Conservation (phyloP, 108 stramenopile genomes). For the Craspedostauros australis region DNA sequence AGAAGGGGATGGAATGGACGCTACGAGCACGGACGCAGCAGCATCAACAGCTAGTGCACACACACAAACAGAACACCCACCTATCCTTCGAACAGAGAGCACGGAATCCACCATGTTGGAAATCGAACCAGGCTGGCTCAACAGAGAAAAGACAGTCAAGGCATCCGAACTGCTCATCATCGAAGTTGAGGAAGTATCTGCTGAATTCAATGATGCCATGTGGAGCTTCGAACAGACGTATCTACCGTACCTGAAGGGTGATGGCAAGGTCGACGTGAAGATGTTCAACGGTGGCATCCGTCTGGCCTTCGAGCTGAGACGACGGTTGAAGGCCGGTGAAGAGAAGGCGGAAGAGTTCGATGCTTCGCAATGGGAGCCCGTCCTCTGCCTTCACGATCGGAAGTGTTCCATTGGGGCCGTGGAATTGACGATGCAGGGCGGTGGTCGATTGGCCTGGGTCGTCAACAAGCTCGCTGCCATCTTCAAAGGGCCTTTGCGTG, state of each 20-base stretch:
- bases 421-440: slow-evolving; percentile 71
- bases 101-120: too few species aligned
- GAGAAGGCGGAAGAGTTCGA: slow-evolving; percentile 16
- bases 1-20: too few species aligned
- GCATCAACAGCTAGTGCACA: too few species aligned
- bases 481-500: slow-evolving; percentile 67
- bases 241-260: slow-evolving; percentile 84
- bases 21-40: too few species aligned
- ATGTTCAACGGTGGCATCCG: slow-evolving; percentile 72
- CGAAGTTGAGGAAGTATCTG: slow-evolving; percentile 78
- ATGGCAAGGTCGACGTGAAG: slow-evolving; percentile 66
- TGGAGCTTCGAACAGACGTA: slow-evolving; percentile 92
- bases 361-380: slow-evolving; percentile 65
- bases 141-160: slow-evolving; percentile 31
- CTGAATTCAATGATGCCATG: slow-evolving; percentile 66
- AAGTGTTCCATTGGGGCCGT: slow-evolving; percentile 68
- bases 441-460: slow-evolving; percentile 70
- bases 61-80: too few species aligned
- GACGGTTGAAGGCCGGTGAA: slow-evolving; percentile 27
- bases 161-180: slow-evolving; percentile 80
- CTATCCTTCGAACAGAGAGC: too few species aligned
- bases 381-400: slow-evolving; percentile 77
- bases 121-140: too few species aligned
- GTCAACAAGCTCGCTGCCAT: slow-evolving; percentile 76
- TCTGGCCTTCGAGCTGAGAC: slow-evolving; percentile 79